These are phyloP conservation scores for Jackrogersella multiformis DNA, from an alignment of 495 filamentous ascomycete genomes.

Conservation along the genomic window DNA sequence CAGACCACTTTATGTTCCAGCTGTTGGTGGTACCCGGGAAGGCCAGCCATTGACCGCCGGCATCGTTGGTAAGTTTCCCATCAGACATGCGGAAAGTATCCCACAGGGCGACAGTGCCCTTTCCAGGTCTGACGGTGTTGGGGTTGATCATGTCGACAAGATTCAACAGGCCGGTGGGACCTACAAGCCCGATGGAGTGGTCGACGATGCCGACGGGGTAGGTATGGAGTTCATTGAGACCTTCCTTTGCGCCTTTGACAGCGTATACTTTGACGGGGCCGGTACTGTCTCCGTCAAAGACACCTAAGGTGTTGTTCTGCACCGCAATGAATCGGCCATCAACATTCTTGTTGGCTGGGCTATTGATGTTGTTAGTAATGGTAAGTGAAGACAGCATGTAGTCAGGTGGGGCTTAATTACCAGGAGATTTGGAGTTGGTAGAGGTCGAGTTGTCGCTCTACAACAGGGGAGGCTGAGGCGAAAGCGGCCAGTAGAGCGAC, in stretches of 20 bases:
- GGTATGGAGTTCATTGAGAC: constrained; percentile 49
- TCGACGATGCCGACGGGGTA: constrained; percentile 46
- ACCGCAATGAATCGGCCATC: constrained; percentile 42
- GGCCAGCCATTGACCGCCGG: constrained; percentile 47
- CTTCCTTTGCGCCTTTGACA: constrained; percentile 32
- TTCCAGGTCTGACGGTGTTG: constrained; percentile 32
- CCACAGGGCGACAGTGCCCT: constrained; percentile 47
- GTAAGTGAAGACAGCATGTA: neutral
- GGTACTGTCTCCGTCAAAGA: constrained; percentile 29
- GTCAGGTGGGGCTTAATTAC: constrained; percentile 22
- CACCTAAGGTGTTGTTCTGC: constrained; percentile 35
- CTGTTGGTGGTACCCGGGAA: constrained; percentile 42
- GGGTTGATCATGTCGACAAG: constrained; percentile 51
- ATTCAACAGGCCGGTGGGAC: constrained; percentile 47
- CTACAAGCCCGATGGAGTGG: constrained; percentile 49
- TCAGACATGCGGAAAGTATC: constrained; percentile 46
- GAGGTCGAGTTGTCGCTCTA: constrained; percentile 38
- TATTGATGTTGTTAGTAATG: constrained; percentile 17
- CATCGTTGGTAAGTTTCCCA: constrained; percentile 43
- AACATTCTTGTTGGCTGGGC: constrained; percentile 36
- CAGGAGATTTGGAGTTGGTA: constrained; percentile 44
- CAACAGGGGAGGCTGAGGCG: constrained; percentile 36
- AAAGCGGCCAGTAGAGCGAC: constrained; percentile 39
- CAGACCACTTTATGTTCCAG: constrained; percentile 54
- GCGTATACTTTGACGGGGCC: constrained; percentile 37